Evolutionary conservation across 1,284 basidiomycete genomes (phyloP).

Genomic region (Puccinia novopanici): DNA sequence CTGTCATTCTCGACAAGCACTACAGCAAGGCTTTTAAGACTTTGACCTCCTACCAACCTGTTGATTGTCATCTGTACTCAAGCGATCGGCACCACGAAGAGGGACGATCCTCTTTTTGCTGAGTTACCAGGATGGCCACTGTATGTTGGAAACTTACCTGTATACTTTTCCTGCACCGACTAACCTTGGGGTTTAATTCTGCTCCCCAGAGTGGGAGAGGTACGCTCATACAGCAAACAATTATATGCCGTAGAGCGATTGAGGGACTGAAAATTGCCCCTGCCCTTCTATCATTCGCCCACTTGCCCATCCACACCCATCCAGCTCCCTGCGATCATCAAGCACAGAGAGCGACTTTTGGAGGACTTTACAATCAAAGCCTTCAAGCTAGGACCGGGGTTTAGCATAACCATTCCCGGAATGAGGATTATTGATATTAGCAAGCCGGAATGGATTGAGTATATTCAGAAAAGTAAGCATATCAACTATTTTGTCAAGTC

Average conservation of each 20-base stretch:
- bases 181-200: not conserved
- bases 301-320: not conserved
- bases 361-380: not conserved
- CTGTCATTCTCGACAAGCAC: not conserved
- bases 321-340: not conserved
- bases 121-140: slow-evolving; percentile 33
- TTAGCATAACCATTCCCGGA: slow-evolving; percentile 38
- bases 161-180: not conserved
- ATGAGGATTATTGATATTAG: slow-evolving; percentile 45
- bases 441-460: slow-evolving; percentile 50
- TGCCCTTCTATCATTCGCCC: slow-evolving; percentile 1
- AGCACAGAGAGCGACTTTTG: not conserved
- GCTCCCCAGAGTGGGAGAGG: not conserved
- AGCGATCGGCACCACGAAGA: slow-evolving; percentile 38
- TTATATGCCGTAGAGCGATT: not conserved
- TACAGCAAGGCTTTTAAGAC: not conserved
- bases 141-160: not conserved
- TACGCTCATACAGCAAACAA: not conserved
- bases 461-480: slow-evolving; percentile 45
- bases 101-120: slow-evolving; percentile 4
- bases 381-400: slow-evolving; percentile 36
- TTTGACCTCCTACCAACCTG: not conserved
- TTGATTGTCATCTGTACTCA: not conserved
- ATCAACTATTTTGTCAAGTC: not conserved
- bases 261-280: too few species aligned